Conservation (phyloP, 768 basidiomycete species). For the Trametes coccinea region DNA sequence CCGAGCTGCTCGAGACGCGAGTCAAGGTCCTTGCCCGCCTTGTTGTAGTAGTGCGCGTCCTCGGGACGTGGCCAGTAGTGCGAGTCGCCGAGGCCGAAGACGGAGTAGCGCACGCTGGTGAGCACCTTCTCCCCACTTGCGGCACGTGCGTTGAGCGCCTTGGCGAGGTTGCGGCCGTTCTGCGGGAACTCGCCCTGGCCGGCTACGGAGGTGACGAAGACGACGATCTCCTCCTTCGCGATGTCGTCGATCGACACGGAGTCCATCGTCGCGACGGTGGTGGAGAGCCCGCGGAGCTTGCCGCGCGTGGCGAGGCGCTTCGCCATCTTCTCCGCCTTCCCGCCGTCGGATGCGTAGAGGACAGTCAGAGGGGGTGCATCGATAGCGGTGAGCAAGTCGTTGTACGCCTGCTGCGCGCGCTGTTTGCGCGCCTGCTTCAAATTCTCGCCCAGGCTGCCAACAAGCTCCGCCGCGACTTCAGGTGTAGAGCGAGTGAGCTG, state of each 20-base stretch:
- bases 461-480: constrained; percentile 77
- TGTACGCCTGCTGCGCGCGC: constrained; percentile 82
- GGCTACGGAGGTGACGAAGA: constrained; percentile 88
- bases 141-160: constrained; percentile 70
- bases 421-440: constrained; percentile 81
- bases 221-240: constrained; percentile 62
- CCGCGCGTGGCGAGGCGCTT: constrained; percentile 84
- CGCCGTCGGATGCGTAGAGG: constrained; percentile 94
- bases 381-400: constrained; percentile 76
- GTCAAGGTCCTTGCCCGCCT: constrained; percentile 89
- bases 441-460: constrained; percentile 80
- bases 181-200: constrained; percentile 98
- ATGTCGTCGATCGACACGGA: constrained; percentile 76
- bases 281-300: constrained; percentile 80
- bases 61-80: constrained; percentile 99
- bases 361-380: constrained; percentile 88
- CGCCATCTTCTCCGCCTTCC: constrained; percentile 93
- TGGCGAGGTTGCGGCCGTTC: constrained; percentile 90
- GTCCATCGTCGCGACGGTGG: constrained; percentile 76
- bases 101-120: constrained; percentile 68
- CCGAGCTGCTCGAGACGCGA: constrained; percentile 76
- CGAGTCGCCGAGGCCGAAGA: constrained; percentile 96
- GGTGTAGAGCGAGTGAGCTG: constrained; percentile 86
- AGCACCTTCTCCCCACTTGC: constrained; percentile 60
- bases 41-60: constrained; percentile 99